These are phyloP conservation scores for Puccinia horiana DNA, from an alignment of 1,284 basidiomycete genomes.

Conservation along the genomic window DNA sequence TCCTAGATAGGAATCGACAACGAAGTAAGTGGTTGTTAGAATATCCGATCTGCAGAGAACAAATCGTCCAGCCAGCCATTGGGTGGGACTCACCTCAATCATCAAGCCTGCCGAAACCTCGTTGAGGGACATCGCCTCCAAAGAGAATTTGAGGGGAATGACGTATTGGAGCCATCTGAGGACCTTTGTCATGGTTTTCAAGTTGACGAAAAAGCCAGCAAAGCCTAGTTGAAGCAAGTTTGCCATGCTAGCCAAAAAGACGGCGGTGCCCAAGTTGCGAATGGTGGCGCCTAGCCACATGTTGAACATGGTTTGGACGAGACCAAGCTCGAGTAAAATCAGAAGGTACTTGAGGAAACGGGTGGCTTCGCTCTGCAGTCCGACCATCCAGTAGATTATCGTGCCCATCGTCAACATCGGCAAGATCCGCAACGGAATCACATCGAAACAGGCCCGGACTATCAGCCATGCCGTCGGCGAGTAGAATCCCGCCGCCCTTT, in stretches of 20 bases:
- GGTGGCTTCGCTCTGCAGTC: conserved; percentile 69
- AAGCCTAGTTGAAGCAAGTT: conserved; percentile 72
- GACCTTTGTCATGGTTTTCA: conserved; percentile 74
- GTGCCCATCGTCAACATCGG: conserved; percentile 79
- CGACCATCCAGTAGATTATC: conserved; percentile 88
- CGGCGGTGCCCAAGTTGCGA: conserved; percentile 80
- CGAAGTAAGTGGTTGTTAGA: neutral
- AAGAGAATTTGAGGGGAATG: conserved; percentile 67
- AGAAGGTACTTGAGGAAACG: conserved; percentile 81
- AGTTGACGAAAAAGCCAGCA: conserved; percentile 70
- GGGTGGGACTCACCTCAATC: conserved; percentile 63
- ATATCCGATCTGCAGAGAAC: too few relatives aligned
- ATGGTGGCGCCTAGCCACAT: conserved; percentile 79
- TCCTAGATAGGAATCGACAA: conserved; percentile 61
- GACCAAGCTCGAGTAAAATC: conserved; percentile 72
- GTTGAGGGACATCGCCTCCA: conserved; percentile 71
- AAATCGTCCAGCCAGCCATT: neutral
- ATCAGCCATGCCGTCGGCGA: conserved; percentile 82
- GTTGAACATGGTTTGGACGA: conserved; percentile 82
- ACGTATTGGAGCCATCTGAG: conserved; percentile 84
- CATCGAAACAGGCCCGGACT: conserved; percentile 79
- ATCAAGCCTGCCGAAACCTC: conserved; percentile 80
- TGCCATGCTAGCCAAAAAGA: conserved; percentile 75
- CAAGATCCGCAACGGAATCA: conserved; percentile 76
- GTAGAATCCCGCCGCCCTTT: conserved; percentile 65